phyloP scores from a whole-genome alignment of 2,329 filamentous ascomycete genomes.

The Pseudodiploospora longispora region DNA sequence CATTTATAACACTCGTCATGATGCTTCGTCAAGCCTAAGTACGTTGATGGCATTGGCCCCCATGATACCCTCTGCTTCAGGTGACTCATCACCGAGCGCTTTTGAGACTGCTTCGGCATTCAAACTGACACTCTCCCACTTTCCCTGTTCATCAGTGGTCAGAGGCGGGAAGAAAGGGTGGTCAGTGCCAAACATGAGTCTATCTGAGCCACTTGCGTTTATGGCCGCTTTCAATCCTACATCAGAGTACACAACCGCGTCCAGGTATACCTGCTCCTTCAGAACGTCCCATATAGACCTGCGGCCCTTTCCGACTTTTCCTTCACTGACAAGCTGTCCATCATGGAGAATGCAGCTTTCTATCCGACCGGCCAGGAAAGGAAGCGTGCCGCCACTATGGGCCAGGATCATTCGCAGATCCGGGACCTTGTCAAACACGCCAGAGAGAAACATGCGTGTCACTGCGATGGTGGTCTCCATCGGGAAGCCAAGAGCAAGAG shows the following conservation, averaged over 20 bases:
- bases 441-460: conserved; percentile 76
- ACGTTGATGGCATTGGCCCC: conserved; percentile 51
- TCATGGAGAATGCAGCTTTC: conserved; percentile 85
- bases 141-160: conserved; percentile 48
- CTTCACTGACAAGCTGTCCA: conserved; percentile 59
- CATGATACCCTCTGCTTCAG: conserved; percentile 44
- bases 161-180: conserved; percentile 81
- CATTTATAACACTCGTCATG: conserved; percentile 6
- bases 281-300: conserved; percentile 49
- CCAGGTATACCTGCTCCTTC: conserved; percentile 72
- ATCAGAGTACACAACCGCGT: conserved; percentile 77
- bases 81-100: conserved; percentile 38
- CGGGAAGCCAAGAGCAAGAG: conserved; percentile 78
- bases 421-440: conserved; percentile 71
- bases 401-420: conserved; percentile 68
- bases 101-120: conserved; percentile 45
- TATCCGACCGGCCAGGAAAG: conserved; percentile 80
- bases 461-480: conserved; percentile 90
- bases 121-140: conserved; percentile 61
- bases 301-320: conserved; percentile 41
- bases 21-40: conserved; percentile 26
- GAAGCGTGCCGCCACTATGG: conserved; percentile 81
- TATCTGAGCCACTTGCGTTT: conserved; percentile 57
- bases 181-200: conserved; percentile 74
- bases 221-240: conserved; percentile 65